A percentile compares a stretch with the other conserved stretches of the same genome.
Conservation (phyloP, 371 early-diverging fungal genomes). For the Apophysomyces sp. region DNA sequence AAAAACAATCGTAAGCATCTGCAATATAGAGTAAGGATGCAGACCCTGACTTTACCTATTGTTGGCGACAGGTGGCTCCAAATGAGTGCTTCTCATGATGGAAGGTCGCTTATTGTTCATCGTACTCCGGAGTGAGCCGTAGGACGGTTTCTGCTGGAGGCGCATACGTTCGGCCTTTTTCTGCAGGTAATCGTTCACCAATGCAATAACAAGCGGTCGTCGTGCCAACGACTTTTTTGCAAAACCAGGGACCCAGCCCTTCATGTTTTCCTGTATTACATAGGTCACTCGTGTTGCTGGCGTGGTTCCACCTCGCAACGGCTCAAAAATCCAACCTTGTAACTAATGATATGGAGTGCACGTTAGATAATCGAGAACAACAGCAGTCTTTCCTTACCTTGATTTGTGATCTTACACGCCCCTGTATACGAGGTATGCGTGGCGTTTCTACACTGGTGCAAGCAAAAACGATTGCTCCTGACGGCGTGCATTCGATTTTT, state of each 20-base stretch:
- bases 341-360: conserved; percentile 16
- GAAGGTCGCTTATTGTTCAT: conserved; percentile 29
- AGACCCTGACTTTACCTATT: background rate
- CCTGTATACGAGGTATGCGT: conserved; percentile 58
- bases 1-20: background rate
- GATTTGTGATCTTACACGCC: conserved; percentile 58
- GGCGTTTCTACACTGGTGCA: conserved; percentile 66
- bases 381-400: conserved; percentile 32
- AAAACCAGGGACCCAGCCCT: conserved; percentile 66
- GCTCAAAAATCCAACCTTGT: conserved; percentile 71
- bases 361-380: background rate
- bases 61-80: background rate
- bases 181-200: conserved; percentile 63
- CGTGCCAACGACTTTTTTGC: conserved; percentile 64
- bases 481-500: conserved; percentile 48
- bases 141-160: conserved; percentile 20
- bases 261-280: conserved; percentile 47
- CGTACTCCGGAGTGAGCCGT: conserved; percentile 6
- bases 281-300: conserved; percentile 64
- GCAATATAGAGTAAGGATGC: background rate
- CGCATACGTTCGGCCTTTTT: conserved; percentile 57
- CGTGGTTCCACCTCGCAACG: conserved; percentile 42
- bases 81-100: conserved; percentile 17
- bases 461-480: conserved; percentile 59
- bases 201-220: conserved; percentile 63